Evolutionary conservation across 2,329 filamentous ascomycete species (phyloP).

Genomic region (Chaetomium strumarium): DNA sequence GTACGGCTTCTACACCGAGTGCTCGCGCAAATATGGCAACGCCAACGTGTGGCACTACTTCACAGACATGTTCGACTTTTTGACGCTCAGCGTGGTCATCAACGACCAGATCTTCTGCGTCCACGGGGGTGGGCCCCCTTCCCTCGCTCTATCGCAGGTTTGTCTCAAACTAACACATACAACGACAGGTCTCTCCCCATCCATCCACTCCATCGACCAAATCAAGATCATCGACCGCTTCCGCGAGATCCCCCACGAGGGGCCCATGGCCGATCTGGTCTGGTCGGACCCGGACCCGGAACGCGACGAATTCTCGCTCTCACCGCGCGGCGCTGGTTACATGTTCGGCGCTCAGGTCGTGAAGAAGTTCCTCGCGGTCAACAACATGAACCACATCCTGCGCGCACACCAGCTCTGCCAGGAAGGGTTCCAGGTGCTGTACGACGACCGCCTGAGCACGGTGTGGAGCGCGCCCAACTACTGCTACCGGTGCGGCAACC

Average conservation of each 20-base stretch:
- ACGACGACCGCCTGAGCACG: slow-evolving; percentile 88
- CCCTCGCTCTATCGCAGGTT: neutral
- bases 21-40: slow-evolving; percentile 95
- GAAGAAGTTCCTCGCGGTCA: slow-evolving; percentile 95
- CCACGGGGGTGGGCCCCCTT: slow-evolving; percentile 62
- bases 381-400: slow-evolving; percentile 95
- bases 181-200: slow-evolving; percentile 64
- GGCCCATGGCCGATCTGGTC: slow-evolving; percentile 97
- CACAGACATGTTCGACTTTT: slow-evolving; percentile 99
- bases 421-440: slow-evolving; percentile 94
- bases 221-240: slow-evolving; percentile 99
- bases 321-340: slow-evolving; percentile 88
- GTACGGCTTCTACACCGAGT: slow-evolving; percentile 98
- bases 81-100: slow-evolving; percentile 94
- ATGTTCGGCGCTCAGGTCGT: slow-evolving; percentile 97
- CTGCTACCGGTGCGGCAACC: slow-evolving; percentile 92
- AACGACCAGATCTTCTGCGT: slow-evolving; percentile 99
- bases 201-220: slow-evolving; percentile 97
- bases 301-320: slow-evolving; percentile 91
- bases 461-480: slow-evolving; percentile 98
- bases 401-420: slow-evolving; percentile 98
- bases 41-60: slow-evolving; percentile 99
- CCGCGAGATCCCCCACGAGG: slow-evolving; percentile 96
- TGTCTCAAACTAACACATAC: neutral
- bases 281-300: slow-evolving; percentile 99